Percentiles rank a stretch among this genome's conserved stretches.
phyloP scores from a whole-genome alignment of 192 early-diverging fungal species.

The Coemansia sp. region DNA sequence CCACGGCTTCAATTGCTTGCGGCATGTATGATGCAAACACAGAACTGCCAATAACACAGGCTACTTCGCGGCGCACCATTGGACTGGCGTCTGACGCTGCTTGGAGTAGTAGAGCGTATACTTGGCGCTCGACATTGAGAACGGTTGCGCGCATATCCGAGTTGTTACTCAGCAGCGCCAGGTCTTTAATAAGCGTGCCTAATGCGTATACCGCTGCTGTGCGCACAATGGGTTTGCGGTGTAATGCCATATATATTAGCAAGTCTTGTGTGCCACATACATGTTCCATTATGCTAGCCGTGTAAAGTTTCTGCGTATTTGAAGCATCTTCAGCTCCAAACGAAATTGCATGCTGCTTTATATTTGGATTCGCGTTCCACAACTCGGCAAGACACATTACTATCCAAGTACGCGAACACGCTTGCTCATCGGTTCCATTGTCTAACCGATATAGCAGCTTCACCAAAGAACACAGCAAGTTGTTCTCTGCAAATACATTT shows the following conservation, averaged over 20 bases:
- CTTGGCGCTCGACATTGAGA: constrained; percentile 67
- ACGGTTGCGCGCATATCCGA: constrained; percentile 70
- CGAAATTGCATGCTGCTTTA: constrained; percentile 49
- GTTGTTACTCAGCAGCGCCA: constrained; percentile 59
- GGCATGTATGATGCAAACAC: constrained; percentile 65
- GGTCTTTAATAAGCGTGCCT: constrained; percentile 64
- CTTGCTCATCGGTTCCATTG: constrained; percentile 42
- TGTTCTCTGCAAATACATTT: constrained; percentile 66
- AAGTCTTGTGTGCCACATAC: constrained; percentile 37
- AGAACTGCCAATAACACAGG: constrained; percentile 71
- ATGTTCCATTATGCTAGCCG: constrained; percentile 20
- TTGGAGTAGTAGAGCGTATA: constrained; percentile 56
- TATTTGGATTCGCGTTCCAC: constrained; percentile 71
- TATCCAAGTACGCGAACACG: constrained; percentile 77
- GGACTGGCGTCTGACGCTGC: constrained; percentile 81
- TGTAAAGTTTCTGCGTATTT: background rate
- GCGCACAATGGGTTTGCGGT: constrained; percentile 70
- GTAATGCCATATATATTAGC: constrained; percentile 40
- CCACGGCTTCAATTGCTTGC: constrained; percentile 66
- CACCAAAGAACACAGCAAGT: constrained; percentile 43
- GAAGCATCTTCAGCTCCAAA: constrained; percentile 52
- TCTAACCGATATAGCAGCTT: constrained; percentile 40
- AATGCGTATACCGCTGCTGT: constrained; percentile 82
- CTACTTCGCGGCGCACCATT: constrained; percentile 89
- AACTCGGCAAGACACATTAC: constrained; percentile 82